Evolutionary conservation across 257 asterid genomes (phyloP).

Genomic region (Gentiana macrophylla): DNA sequence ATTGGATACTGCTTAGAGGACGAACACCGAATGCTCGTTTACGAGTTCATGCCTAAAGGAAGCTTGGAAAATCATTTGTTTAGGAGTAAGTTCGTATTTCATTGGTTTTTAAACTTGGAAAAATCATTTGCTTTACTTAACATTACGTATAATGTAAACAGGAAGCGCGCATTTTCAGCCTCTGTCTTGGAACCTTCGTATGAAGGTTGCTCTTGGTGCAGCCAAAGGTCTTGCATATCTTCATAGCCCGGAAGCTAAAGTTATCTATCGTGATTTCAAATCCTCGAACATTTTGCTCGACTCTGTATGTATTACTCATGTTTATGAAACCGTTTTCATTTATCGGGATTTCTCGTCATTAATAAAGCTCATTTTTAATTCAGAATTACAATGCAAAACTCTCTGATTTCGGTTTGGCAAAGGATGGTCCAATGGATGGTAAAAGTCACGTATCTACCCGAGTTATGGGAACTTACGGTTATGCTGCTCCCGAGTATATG

Average conservation of each 20-base stretch:
- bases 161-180: conserved; percentile 40
- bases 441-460: conserved; percentile 34
- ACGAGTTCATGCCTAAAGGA: conserved; percentile 39
- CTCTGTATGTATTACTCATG: conserved; percentile 17
- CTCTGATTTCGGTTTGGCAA: conserved; percentile 39
- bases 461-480: conserved; percentile 41
- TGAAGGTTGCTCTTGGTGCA: conserved; percentile 38
- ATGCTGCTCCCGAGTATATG: conserved; percentile 40
- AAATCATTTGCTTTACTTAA: not conserved
- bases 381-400: conserved; percentile 40
- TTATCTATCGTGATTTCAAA: conserved; percentile 40
- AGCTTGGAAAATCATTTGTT: conserved; percentile 42
- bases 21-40: conserved; percentile 34
- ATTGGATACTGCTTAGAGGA: conserved; percentile 40
- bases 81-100: conserved; percentile 23
- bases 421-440: conserved; percentile 38
- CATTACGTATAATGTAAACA: conserved; percentile 6
- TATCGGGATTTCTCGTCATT: not conserved
- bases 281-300: conserved; percentile 34
- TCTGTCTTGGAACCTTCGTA: conserved; percentile 29
- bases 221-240: conserved; percentile 37
- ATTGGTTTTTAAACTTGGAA: not conserved
- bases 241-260: conserved; percentile 36
- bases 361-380: not conserved
- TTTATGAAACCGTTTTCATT: not conserved